Evolutionary conservation across 148 eudicot species (phyloP), one percentile per base, ranked within the genome.

Genomic region (Bassia scoparia): DNA sequence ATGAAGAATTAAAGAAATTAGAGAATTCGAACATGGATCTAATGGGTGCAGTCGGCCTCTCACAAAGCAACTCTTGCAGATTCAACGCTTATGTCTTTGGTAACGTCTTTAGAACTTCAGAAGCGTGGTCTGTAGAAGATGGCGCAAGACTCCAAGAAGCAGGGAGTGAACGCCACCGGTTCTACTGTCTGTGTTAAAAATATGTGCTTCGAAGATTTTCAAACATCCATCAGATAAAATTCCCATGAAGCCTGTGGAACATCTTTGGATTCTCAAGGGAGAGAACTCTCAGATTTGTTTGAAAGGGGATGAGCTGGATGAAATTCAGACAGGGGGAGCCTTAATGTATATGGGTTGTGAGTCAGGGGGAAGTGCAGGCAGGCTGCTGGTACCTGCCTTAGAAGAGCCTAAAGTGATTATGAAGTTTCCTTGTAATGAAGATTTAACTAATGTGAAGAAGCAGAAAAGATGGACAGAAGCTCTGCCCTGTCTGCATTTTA

Each of bases 1-100:
- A 94, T 89, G 96, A 91, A 69, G 83, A 84, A 56, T 78, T 94
- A 76, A 85, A 86, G 80, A 86, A 83, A 69, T 79, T 94, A 76
- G 96, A 94, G 80, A 87, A 87, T 82, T 27, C 84, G 44, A 89
- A 89, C 81, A 78, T 77, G 24, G 74, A 68, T 37, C 83, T 65
- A 92, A 84, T 74, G 72, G 80, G 65, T 74, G 49, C 74, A 27
- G 76, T 76, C 67, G n/a, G n/a, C 69, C 77, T 72, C 84, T 78
- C 70, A 80, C 75, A 67, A 80, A 82, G 66, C 79, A 78, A 21
- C 29, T 78, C 7, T 75, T 73, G 46, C 76, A 71, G 83, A 53
- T 64, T 78, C 72, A 52, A 73, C 73, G 52, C 73, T 76, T 80
- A 85, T 83, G 70, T 62, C 50, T 64, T 63, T 63, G 37, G 69